Evolutionary conservation across 306 rosid species (phyloP).

Genomic region (Mimosa bimucronata): DNA sequence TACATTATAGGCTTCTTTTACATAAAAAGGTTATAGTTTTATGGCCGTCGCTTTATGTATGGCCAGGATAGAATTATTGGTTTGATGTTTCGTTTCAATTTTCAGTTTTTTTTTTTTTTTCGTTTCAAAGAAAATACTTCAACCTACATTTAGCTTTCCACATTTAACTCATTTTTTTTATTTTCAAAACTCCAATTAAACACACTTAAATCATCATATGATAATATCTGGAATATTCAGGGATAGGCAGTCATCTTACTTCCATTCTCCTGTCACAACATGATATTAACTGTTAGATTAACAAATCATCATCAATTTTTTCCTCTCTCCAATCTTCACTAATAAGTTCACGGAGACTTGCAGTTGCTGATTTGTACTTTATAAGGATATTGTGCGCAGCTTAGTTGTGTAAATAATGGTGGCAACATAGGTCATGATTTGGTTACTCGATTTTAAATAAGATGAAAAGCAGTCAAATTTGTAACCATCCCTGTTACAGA

Average conservation of each 20-base stretch:
- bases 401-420: slow-evolving; percentile 3
- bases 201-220: neutral
- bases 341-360: slow-evolving; percentile 9
- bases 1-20: slow-evolving; percentile 34
- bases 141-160: neutral
- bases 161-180: neutral
- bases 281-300: neutral
- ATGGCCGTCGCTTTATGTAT: neutral
- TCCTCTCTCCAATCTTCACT: slow-evolving; percentile 10
- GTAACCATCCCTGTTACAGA: slow-evolving; percentile 47
- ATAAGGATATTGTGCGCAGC: neutral
- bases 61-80: slow-evolving; percentile 10
- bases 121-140: neutral
- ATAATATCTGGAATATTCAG: neutral
- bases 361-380: neutral
- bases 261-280: neutral
- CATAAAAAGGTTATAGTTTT: slow-evolving; percentile 21
- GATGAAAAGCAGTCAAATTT: slow-evolving; percentile 27
- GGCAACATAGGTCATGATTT: slow-evolving; percentile 28
- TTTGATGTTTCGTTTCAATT: slow-evolving; percentile 22
- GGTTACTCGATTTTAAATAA: slow-evolving; percentile 14
- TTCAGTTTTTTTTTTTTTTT: neutral
- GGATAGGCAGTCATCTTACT: neutral
- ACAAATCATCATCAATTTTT: neutral
- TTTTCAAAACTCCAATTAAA: neutral